These are phyloP conservation scores for Calocera cornea DNA, from an alignment of 768 basidiomycete genomes.

Conservation along the genomic window DNA sequence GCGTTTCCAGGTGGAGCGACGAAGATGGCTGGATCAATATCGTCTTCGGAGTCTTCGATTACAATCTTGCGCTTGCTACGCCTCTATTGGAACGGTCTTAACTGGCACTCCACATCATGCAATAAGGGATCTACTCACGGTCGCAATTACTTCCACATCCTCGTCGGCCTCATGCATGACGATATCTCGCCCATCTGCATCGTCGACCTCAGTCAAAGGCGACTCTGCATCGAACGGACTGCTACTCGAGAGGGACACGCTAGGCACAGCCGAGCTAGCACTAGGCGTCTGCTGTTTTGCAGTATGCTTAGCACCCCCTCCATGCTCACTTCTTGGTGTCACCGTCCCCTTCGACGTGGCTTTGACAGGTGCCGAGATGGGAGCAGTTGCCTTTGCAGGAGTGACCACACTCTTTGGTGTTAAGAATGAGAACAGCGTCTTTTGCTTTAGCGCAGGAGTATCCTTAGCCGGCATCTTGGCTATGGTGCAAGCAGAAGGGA, in stretches of 20 bases:
- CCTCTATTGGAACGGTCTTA: neutral
- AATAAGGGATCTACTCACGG: neutral
- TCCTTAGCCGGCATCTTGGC: neutral
- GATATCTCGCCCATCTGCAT: neutral
- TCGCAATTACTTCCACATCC: neutral
- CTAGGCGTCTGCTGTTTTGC: neutral
- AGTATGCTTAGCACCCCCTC: neutral
- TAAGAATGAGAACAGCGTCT: constrained; percentile 1
- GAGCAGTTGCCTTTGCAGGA: neutral
- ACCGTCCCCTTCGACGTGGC: neutral
- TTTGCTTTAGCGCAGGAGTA: neutral
- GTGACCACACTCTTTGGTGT: neutral
- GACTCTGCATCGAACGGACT: neutral
- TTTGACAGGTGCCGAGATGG: neutral
- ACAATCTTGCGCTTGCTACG: constrained; percentile 12
- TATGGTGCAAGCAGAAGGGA: neutral
- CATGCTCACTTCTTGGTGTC: neutral
- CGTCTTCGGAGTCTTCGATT: constrained; percentile 11
- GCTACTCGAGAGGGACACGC: neutral
- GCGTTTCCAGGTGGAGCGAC: neutral
- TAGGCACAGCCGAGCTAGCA: neutral
- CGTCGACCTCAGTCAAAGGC: neutral
- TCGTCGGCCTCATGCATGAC: neutral
- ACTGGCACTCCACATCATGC: too few species aligned
- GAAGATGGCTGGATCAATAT: constrained; percentile 1